Percentiles rank a stretch among this genome's conserved stretches.
These are phyloP conservation scores for Usnea hakonensis DNA, from an alignment of 495 filamentous ascomycete species.

Conservation along the genomic window DNA sequence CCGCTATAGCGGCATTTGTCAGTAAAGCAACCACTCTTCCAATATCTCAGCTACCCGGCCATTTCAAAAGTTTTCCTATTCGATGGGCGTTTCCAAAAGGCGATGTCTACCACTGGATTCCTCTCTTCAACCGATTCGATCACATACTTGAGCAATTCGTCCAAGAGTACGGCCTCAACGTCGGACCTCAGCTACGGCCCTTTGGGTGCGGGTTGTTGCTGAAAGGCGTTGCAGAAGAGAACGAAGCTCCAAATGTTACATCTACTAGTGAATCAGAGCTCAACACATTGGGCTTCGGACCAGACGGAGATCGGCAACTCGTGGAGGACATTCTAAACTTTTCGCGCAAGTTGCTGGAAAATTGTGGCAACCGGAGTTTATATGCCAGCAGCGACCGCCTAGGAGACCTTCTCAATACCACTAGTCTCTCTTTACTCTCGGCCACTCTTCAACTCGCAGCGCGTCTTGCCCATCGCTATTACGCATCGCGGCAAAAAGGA, in stretches of 20 bases:
- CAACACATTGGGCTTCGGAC: slow-evolving; percentile 50
- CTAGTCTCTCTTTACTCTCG: slow-evolving; percentile 66
- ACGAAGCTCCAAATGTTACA: slow-evolving; percentile 29
- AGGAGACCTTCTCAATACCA: slow-evolving; percentile 79
- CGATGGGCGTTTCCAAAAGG: slow-evolving; percentile 96
- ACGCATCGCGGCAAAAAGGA: slow-evolving; percentile 71
- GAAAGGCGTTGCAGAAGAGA: slow-evolving; percentile 41
- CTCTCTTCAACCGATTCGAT: slow-evolving; percentile 90
- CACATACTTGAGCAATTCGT: slow-evolving; percentile 73
- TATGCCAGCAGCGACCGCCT: slow-evolving; percentile 88
- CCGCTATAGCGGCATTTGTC: slow-evolving; percentile 75
- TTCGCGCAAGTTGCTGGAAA: slow-evolving; percentile 77
- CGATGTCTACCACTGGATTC: slow-evolving; percentile 98
- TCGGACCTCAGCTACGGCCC: slow-evolving; percentile 69
- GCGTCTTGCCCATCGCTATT: slow-evolving; percentile 83
- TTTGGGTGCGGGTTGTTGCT: slow-evolving; percentile 60
- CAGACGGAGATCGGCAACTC: slow-evolving; percentile 71
- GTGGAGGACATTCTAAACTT: slow-evolving; percentile 75
- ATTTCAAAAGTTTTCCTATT: slow-evolving; percentile 71
- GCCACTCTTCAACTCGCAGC: slow-evolving; percentile 67
- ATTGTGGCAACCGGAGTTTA: slow-evolving; percentile 94
- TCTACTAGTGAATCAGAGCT: slow-evolving; percentile 39
- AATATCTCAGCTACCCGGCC: slow-evolving; percentile 64
- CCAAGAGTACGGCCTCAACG: slow-evolving; percentile 69
- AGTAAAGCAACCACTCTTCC: slow-evolving; percentile 56